phyloP scores from a whole-genome alignment of 148 eudicot species.

The Rhododendron ovatum region DNA sequence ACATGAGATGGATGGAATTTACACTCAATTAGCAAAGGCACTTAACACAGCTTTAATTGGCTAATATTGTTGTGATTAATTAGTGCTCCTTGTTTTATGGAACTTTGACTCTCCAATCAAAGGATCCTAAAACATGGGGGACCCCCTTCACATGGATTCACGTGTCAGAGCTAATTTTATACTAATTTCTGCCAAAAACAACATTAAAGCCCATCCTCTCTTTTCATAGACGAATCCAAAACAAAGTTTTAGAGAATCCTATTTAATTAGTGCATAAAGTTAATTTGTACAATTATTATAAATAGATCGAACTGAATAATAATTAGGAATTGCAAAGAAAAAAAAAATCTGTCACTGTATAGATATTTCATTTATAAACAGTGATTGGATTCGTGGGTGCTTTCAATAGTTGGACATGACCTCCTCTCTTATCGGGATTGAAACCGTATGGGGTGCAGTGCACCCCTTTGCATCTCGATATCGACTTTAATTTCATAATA shows the following conservation, averaged over 20 bases:
- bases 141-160: slow-evolving; percentile 31
- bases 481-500: too few species aligned
- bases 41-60: not conserved
- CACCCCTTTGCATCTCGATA: too few species aligned
- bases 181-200: not conserved
- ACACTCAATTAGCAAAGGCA: not conserved
- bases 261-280: not conserved
- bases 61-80: not conserved
- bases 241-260: not conserved
- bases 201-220: not conserved
- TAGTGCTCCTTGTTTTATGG: not conserved
- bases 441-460: too few species aligned
- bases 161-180: slow-evolving; percentile 10
- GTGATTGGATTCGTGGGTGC: too few species aligned
- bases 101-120: not conserved
- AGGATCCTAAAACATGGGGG: slow-evolving; percentile 17
- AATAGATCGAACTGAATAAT: not conserved
- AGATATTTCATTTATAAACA: too few species aligned
- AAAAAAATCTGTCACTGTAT: not conserved
- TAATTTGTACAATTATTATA: not conserved
- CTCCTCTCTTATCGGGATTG: too few species aligned
- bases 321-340: not conserved
- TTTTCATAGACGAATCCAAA: not conserved
- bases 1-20: too few species aligned
- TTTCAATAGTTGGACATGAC: too few species aligned